Percentiles rank a stretch among this genome's conserved stretches.
Conservation (phyloP, 768 basidiomycete genomes). For the Mycena albidolilacea region DNA sequence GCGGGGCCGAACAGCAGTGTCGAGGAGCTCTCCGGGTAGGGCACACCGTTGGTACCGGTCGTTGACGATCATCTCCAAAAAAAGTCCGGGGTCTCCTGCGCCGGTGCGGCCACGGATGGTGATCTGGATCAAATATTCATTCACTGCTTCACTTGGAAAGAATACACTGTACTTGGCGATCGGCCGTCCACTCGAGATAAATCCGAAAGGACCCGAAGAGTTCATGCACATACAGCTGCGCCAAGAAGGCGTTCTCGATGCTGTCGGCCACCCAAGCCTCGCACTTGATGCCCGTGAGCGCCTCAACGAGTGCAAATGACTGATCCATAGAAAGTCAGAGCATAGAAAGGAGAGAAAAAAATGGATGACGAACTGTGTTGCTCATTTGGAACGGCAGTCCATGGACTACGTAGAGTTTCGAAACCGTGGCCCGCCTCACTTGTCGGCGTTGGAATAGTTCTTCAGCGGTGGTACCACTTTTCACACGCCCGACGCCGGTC, state of each 20-base stretch:
- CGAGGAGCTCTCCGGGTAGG: constrained; percentile 22
- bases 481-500: constrained; percentile 29
- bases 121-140: constrained; percentile 27
- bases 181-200: constrained; percentile 23
- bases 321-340: constrained; percentile 16
- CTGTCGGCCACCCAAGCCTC: constrained; percentile 26
- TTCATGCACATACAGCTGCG: constrained; percentile 21
- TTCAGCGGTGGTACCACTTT: constrained; percentile 11
- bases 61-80: constrained; percentile 15
- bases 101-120: constrained; percentile 26
- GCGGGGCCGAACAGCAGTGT: constrained; percentile 24
- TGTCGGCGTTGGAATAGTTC: constrained; percentile 13
- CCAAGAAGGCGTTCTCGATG: constrained; percentile 31
- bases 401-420: constrained; percentile 25
- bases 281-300: constrained; percentile 24
- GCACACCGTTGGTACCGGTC: constrained; percentile 15
- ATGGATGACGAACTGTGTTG: constrained; percentile 26
- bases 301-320: constrained; percentile 25
- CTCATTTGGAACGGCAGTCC: constrained; percentile 30
- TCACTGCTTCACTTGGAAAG: constrained; percentile 32
- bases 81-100: constrained; percentile 15
- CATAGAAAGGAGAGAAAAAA: constrained; percentile 17
- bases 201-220: constrained; percentile 24
- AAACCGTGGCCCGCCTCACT: constrained; percentile 13
- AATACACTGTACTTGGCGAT: constrained; percentile 27